These are phyloP conservation scores for Trichoderma virens DNA, from an alignment of 495 filamentous ascomycete species.

Conservation along the genomic window DNA sequence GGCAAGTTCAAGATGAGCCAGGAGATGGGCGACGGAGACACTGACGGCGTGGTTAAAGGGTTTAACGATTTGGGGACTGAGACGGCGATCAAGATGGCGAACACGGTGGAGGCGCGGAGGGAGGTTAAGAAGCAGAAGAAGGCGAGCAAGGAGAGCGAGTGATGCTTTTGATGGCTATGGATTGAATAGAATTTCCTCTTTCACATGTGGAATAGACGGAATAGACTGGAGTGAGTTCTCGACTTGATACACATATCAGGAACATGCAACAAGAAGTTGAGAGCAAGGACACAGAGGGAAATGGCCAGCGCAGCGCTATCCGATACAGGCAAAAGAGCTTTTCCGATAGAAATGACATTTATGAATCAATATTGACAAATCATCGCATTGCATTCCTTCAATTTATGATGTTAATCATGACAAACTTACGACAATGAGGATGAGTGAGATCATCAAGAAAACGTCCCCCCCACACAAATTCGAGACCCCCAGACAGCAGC, in stretches of 20 bases:
- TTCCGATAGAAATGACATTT: too few relatives aligned
- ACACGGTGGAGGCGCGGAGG: conserved; percentile 37
- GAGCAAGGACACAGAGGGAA: too few relatives aligned
- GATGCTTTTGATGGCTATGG: background rate
- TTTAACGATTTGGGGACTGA: conserved; percentile 39
- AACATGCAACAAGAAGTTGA: too few relatives aligned
- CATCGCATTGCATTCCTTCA: too few relatives aligned
- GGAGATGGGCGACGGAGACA: conserved; percentile 40
- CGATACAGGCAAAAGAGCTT: too few relatives aligned
- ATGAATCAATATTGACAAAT: too few relatives aligned
- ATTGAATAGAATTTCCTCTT: too few relatives aligned
- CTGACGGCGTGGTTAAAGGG: conserved; percentile 41
- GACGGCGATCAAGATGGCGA: conserved; percentile 29
- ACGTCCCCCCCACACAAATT: background rate
- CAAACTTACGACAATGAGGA: too few relatives aligned
- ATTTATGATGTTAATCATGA: too few relatives aligned
- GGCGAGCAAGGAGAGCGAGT: background rate
- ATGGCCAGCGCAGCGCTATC: too few relatives aligned
- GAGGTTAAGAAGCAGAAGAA: conserved; percentile 18
- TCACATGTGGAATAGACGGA: background rate
- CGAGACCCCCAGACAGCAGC: background rate
- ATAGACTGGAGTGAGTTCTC: too few relatives aligned
- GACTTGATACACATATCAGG: background rate
- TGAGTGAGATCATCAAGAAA: too few relatives aligned
- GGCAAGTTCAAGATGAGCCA: conserved; percentile 55